Conservation (phyloP, 257 asterid species). For the Gardenia jasminoides region DNA sequence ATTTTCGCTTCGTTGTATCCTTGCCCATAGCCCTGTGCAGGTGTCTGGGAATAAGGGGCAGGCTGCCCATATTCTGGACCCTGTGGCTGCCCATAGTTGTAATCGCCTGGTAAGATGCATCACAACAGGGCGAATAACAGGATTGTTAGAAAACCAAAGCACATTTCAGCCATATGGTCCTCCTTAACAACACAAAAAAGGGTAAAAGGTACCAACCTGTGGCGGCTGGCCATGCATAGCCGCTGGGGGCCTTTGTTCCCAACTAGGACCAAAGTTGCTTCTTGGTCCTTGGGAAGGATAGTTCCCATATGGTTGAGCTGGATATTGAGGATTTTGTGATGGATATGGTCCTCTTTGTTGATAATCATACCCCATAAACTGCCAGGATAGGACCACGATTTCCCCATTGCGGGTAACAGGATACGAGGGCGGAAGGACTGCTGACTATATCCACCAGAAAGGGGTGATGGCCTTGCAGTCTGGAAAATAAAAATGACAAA, state of each 20-base stretch:
- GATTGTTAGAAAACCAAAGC: slow-evolving; percentile 1
- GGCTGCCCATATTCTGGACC: slow-evolving; percentile 74
- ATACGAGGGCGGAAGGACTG: slow-evolving; percentile 76
- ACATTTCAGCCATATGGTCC: not conserved
- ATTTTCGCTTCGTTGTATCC: slow-evolving; percentile 70
- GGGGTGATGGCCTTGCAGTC: slow-evolving; percentile 70
- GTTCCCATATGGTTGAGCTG: slow-evolving; percentile 65
- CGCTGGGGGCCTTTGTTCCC: slow-evolving; percentile 90
- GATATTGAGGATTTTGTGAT: slow-evolving; percentile 67
- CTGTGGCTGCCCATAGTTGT: slow-evolving; percentile 79
- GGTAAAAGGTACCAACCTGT: slow-evolving; percentile 60
- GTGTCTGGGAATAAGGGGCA: slow-evolving; percentile 57
- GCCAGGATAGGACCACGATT: slow-evolving; percentile 73
- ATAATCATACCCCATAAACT: slow-evolving; percentile 63
- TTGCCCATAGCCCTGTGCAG: slow-evolving; percentile 69
- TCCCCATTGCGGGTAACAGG: slow-evolving; percentile 83
- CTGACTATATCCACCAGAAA: slow-evolving; percentile 73
- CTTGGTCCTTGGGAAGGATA: slow-evolving; percentile 80
- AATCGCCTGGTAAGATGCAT: slow-evolving; percentile 46
- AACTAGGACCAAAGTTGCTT: slow-evolving; percentile 71
- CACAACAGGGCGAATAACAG: slow-evolving; percentile 9
- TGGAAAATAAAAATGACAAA: slow-evolving; percentile 23
- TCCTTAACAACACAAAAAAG: too few species aligned
- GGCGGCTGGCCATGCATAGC: slow-evolving; percentile 69
- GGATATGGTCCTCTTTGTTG: slow-evolving; percentile 79